Evolutionary conservation across 768 basidiomycete species (phyloP).

Genomic region (Gyrodon lividus): DNA sequence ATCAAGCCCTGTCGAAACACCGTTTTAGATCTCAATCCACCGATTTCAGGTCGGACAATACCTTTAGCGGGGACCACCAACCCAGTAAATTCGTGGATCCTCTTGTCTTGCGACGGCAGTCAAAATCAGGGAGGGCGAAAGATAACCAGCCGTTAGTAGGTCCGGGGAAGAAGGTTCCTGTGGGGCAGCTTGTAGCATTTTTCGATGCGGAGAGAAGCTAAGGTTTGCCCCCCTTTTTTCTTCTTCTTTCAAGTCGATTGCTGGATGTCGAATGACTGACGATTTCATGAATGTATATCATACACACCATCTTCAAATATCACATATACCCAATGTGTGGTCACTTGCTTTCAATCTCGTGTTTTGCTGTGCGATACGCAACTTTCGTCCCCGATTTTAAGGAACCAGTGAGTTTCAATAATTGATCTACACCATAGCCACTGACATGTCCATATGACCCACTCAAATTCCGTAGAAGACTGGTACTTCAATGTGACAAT

Average conservation of each 20-base stretch:
- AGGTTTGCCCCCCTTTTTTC: background rate
- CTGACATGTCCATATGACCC: no score
- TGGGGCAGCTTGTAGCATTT: constrained; percentile 81
- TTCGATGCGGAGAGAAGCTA: constrained; percentile 51
- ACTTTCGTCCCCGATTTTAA: no score
- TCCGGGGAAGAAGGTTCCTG: constrained; percentile 59
- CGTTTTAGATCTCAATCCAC: constrained; percentile 41
- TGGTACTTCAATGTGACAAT: no score
- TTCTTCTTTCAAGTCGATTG: background rate
- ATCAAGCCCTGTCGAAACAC: constrained; percentile 26
- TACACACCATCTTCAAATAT: no score
- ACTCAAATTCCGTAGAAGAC: no score
- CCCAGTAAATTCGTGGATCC: constrained; percentile 71
- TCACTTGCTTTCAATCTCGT: constrained; percentile 1
- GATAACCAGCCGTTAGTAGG: constrained; percentile 39
- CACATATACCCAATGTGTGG: background rate
- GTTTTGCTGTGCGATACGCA: background rate
- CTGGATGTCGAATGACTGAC: background rate
- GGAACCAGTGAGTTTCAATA: no score
- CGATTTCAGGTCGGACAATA: constrained; percentile 28
- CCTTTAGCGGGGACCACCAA: constrained; percentile 10
- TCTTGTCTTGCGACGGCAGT: constrained; percentile 64
- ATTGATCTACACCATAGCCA: no score
- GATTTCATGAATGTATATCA: constrained; percentile 1
- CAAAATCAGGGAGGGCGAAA: constrained; percentile 41